A percentile compares a stretch with the other conserved stretches of the same genome.
phyloP scores from a whole-genome alignment of 164 flowering plant species.

The Magnolia changhungtana region DNA sequence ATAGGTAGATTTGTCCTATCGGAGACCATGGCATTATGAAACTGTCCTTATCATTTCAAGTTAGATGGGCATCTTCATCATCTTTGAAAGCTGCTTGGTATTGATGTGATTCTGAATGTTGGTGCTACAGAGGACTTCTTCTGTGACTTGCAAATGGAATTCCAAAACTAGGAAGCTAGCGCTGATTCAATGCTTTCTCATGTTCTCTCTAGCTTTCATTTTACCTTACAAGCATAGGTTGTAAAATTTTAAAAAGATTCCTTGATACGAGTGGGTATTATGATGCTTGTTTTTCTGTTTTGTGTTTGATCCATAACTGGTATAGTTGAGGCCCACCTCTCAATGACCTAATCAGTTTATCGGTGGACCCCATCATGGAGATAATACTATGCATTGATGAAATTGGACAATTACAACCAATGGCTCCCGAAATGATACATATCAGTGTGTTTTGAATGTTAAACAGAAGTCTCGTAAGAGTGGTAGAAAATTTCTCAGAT shows the following conservation, averaged over 20 bases:
- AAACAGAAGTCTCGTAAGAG: too few relatives aligned
- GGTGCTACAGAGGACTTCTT: constrained; percentile 70
- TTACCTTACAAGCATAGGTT: background rate
- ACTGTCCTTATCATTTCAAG: constrained; percentile 14
- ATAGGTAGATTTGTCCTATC: constrained; percentile 65
- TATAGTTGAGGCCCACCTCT: background rate
- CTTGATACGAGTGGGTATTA: background rate
- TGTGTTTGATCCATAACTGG: background rate
- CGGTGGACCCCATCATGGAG: background rate
- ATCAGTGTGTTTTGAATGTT: too few relatives aligned
- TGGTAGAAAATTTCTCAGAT: too few relatives aligned
- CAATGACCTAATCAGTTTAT: background rate
- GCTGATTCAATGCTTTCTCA: constrained; percentile 11
- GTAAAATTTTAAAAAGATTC: background rate
- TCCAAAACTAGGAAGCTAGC: constrained; percentile 74
- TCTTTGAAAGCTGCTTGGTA: background rate
- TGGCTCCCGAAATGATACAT: background rate
- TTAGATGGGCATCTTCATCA: constrained; percentile 6
- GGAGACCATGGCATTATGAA: constrained; percentile 1
- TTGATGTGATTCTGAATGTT: constrained; percentile 16
- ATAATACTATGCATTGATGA: too few relatives aligned
- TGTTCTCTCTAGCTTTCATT: background rate
- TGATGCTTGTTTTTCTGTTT: background rate
- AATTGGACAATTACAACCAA: background rate
- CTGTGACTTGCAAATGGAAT: constrained; percentile 81